Conservation (phyloP, 768 basidiomycete genomes). For the Russula ochroleuca region DNA sequence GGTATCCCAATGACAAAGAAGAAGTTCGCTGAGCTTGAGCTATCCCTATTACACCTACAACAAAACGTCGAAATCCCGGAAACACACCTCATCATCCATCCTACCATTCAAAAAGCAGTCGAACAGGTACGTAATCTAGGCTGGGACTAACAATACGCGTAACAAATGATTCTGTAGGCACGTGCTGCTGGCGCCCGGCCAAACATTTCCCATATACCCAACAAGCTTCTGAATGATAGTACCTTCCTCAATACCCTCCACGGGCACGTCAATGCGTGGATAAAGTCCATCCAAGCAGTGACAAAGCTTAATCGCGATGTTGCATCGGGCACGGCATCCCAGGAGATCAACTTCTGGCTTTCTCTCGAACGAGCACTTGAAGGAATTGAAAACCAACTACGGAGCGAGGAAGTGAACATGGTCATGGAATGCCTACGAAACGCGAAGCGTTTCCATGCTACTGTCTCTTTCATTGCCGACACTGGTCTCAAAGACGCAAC, state of each 20-base stretch:
- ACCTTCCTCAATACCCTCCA: constrained; percentile 92
- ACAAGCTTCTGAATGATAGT: constrained; percentile 76
- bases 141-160: not conserved
- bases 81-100: constrained; percentile 89
- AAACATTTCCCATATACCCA: constrained; percentile 70
- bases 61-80: constrained; percentile 99
- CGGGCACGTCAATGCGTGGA: constrained; percentile 93
- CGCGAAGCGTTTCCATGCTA: constrained; percentile 95
- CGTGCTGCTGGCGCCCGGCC: constrained; percentile 56
- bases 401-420: constrained; percentile 88
- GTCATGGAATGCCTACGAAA: constrained; percentile 92
- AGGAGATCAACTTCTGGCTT: constrained; percentile 99
- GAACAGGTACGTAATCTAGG: constrained; percentile 43
- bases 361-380: constrained; percentile 91
- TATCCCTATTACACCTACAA: constrained; percentile 90
- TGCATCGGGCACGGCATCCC: constrained; percentile 89
- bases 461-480: constrained; percentile 96
- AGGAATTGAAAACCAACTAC: constrained; percentile 85
- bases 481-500: constrained; percentile 94
- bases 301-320: constrained; percentile 96
- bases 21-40: constrained; percentile 96
- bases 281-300: constrained; percentile 94
- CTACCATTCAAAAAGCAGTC: constrained; percentile 81
- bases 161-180: constrained; percentile 31
- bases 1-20: constrained; percentile 98